phyloP scores from a whole-genome alignment of 306 rosid species.

The Pyrus betulifolia region DNA sequence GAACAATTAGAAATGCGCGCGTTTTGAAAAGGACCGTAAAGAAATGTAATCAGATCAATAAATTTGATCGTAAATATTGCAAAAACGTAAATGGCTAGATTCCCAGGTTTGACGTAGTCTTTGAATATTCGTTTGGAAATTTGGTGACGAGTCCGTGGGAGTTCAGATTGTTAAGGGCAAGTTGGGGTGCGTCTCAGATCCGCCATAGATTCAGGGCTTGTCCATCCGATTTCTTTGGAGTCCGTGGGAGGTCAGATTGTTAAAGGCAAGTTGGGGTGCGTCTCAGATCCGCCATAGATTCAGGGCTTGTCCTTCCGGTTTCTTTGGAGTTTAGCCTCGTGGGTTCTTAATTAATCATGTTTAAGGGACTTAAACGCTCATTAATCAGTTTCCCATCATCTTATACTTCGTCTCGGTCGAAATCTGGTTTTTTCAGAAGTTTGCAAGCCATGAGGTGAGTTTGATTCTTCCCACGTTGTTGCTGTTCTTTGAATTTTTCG shows the following conservation, averaged over 20 bases:
- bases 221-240: background rate
- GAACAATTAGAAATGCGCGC: background rate
- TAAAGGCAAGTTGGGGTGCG: conserved; percentile 9
- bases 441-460: conserved; percentile 58
- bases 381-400: conserved; percentile 7
- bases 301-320: background rate
- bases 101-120: background rate
- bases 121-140: conserved; percentile 6
- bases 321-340: background rate
- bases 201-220: conserved; percentile 25
- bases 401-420: conserved; percentile 22
- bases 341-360: background rate
- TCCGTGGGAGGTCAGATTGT: background rate
- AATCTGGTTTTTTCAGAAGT: conserved; percentile 15
- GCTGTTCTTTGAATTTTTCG: background rate
- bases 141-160: conserved; percentile 3
- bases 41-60: background rate
- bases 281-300: conserved; percentile 41
- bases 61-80: background rate
- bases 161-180: background rate
- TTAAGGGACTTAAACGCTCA: conserved; percentile 29
- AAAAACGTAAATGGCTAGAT: background rate
- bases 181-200: conserved; percentile 33
- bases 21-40: background rate
- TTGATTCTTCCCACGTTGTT: background rate